phyloP scores from a whole-genome alignment of 306 rosid species.

The Argentina anserina region DNA sequence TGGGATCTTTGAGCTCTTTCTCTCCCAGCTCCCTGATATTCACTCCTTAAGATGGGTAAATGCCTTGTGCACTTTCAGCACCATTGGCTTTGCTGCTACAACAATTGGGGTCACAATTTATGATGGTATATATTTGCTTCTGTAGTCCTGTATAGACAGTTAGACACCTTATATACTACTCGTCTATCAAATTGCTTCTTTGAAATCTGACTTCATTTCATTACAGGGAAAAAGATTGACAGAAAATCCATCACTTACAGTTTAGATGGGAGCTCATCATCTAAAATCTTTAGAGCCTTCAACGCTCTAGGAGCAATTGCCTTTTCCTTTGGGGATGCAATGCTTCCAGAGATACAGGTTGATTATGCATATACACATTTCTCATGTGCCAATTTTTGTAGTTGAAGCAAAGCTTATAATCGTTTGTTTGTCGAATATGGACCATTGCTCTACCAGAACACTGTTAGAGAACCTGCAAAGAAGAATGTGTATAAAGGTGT shows the following conservation, averaged over 20 bases:
- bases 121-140: conserved; percentile 36
- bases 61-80: conserved; percentile 76
- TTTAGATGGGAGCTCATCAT: conserved; percentile 54
- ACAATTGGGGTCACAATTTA: conserved; percentile 66
- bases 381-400: not conserved
- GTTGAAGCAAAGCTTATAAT: not conserved
- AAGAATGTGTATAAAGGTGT: conserved; percentile 65
- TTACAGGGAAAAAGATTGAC: conserved; percentile 55
- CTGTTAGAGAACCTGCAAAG: conserved; percentile 64
- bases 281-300: conserved; percentile 55
- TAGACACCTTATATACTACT: not conserved
- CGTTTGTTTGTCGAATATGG: not conserved
- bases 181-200: not conserved
- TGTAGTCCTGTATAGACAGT: not conserved
- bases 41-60: conserved; percentile 77
- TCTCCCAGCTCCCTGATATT: conserved; percentile 77
- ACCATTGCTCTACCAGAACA: conserved; percentile 36
- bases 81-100: conserved; percentile 71
- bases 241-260: conserved; percentile 51
- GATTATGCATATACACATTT: not conserved
- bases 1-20: conserved; percentile 62
- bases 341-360: conserved; percentile 85
- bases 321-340: conserved; percentile 81
- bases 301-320: conserved; percentile 69
- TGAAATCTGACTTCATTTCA: not conserved